Percentiles rank a stretch among this genome's conserved stretches.
Evolutionary conservation across 495 filamentous ascomycete species (phyloP).

Genomic region (Trypethelium eluteriae): DNA sequence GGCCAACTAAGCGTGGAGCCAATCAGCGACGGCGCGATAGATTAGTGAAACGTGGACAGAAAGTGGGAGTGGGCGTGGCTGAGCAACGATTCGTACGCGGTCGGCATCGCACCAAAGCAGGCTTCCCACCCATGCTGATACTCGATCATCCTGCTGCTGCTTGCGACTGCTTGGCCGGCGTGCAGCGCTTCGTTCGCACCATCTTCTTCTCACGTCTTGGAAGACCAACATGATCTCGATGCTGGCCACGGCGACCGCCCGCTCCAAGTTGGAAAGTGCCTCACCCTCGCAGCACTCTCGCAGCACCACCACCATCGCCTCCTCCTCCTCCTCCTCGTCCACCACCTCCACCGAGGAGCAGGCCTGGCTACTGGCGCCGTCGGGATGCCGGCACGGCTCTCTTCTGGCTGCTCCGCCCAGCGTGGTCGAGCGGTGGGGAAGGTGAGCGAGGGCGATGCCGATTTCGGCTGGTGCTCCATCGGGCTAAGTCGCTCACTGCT

Average conservation of each 20-base stretch:
- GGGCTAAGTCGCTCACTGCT: neutral
- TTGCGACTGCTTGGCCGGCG: neutral
- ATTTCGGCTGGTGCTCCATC: neutral
- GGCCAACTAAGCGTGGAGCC: neutral
- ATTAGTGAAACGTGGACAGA: conserved; percentile 1
- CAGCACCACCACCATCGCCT: neutral
- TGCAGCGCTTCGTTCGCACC: neutral
- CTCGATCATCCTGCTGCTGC: neutral
- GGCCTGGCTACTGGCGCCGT: no score
- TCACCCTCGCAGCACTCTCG: neutral
- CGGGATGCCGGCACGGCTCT: no score
- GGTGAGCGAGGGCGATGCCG: conserved; percentile 6
- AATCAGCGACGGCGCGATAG: neutral
- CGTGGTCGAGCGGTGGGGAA: neutral
- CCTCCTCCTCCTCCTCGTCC: no score
- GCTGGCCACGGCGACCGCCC: neutral
- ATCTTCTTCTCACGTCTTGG: neutral
- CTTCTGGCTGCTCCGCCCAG: no score
- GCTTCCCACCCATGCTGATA: neutral
- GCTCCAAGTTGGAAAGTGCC: neutral
- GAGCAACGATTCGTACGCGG: conserved; percentile 11
- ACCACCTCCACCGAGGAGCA: no score
- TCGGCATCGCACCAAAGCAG: neutral
- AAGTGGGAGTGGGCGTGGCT: conserved; percentile 5
- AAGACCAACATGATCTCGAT: neutral